phyloP scores from a whole-genome alignment of 805 yeast species.

The Hanseniaspora thailandica region DNA sequence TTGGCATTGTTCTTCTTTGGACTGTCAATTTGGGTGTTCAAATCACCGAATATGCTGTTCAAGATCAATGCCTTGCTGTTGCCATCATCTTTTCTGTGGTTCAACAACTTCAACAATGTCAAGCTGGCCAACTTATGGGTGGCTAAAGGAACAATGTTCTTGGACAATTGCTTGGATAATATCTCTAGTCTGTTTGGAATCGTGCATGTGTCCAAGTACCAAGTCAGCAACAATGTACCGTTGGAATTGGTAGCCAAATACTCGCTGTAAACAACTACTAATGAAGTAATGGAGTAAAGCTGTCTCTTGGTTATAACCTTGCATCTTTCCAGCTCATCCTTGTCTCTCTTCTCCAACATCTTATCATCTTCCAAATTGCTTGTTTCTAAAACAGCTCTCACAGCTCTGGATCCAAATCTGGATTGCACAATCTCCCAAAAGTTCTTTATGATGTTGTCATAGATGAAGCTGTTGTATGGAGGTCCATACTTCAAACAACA shows the following conservation, averaged over 20 bases:
- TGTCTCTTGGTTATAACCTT: constrained; percentile 48
- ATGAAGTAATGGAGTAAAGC: constrained; percentile 57
- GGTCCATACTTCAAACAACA: constrained; percentile 82
- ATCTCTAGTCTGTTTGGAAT: constrained; percentile 53
- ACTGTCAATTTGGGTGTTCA: constrained; percentile 19
- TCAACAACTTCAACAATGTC: constrained; percentile 67
- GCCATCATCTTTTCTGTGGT: constrained; percentile 51
- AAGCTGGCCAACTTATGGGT: constrained; percentile 76
- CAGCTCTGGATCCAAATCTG: constrained; percentile 89
- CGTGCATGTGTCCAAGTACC: constrained; percentile 83
- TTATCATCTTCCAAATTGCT: constrained; percentile 29
- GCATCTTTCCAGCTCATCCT: background rate
- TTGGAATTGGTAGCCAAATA: constrained; percentile 72
- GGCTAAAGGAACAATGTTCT: constrained; percentile 52
- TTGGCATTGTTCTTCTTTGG: constrained; percentile 16
- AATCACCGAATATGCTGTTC: constrained; percentile 51
- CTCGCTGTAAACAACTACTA: constrained; percentile 66
- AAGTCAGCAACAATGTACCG: constrained; percentile 79
- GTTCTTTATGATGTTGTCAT: constrained; percentile 66
- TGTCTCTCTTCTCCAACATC: background rate
- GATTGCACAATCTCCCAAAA: constrained; percentile 75
- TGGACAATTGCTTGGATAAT: constrained; percentile 50
- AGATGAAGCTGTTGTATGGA: constrained; percentile 81
- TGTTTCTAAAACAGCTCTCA: constrained; percentile 83
- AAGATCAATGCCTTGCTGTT: constrained; percentile 50